Conservation (phyloP, 1,284 basidiomycete species). For the Vanrija sp. region DNA sequence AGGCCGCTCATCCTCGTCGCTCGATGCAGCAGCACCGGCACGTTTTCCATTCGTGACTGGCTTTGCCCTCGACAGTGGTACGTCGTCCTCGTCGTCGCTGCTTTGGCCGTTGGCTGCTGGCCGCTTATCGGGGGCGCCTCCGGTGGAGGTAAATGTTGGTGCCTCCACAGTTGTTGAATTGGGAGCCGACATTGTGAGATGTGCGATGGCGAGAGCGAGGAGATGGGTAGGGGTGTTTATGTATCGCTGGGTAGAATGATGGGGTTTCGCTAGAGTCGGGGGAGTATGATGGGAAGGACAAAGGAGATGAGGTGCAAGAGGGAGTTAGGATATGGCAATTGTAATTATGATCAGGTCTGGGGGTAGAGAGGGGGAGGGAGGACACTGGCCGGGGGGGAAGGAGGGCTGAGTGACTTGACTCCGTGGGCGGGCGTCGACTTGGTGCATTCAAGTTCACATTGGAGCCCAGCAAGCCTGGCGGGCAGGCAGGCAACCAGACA, state of each 20-base stretch:
- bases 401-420: too few species aligned
- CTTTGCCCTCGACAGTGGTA: slow-evolving; percentile 8
- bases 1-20: slow-evolving; percentile 44
- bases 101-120: slow-evolving; percentile 9
- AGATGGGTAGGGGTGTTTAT: background rate
- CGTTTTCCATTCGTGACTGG: slow-evolving; percentile 31
- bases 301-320: background rate
- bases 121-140: slow-evolving; percentile 5
- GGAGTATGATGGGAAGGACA: background rate
- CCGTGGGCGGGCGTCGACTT: too few species aligned
- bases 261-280: too few species aligned
- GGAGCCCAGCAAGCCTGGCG: too few species aligned
- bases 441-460: too few species aligned
- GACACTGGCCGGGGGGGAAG: too few species aligned
- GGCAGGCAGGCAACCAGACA: too few species aligned
- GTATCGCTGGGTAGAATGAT: background rate
- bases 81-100: slow-evolving; percentile 13
- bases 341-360: too few species aligned
- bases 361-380: too few species aligned
- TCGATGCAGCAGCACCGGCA: slow-evolving; percentile 12
- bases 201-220: background rate
- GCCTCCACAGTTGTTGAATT: slow-evolving; percentile 6
- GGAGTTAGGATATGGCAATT: background rate
- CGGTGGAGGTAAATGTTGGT: slow-evolving; percentile 11
- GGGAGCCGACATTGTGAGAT: slow-evolving; percentile 2